Base-by-base conservation (phyloP, 192 early-diverging fungal species). In the Backusella psychrophila region DNA sequence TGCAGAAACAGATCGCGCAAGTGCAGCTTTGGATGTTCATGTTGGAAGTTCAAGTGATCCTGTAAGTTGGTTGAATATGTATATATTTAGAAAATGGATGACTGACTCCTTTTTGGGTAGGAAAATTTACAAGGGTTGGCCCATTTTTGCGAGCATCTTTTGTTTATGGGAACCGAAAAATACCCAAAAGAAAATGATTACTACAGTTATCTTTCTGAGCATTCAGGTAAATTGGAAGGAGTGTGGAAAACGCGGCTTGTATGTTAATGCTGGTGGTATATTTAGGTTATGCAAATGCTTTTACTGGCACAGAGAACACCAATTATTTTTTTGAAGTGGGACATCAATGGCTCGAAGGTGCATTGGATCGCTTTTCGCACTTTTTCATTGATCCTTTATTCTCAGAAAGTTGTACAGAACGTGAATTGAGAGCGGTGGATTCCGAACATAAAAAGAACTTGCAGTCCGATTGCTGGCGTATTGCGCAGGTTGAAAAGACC, bases 361-460 rank as follows among this genome's bases (percentile, higher is more conserved):
- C 87, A 12, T 46, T 89, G 15, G 89, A 89, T 78, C 78, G 85
- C 49, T 86, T 95, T 74, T 83, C 94, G 9, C 93, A 96, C 77
- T 98, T 97, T 80, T 98, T 98, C 80, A 93, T 95, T 31, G 81
- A 87, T 31, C 97, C 97, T 11, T 87, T 94, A 44, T 97, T 97
- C 81, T 84, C 87, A 67, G 89, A 90, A 9, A 88, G 86, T 66
- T 94, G 94, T 81, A 95, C 91, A 6, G 97, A 97, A 26, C 89
- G 97, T 35, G 97, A 98, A 81, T 84, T 97, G 74, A 82, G 85
- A 6, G 97, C 97, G 0, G 95, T 98, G 11, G 96, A 98, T 82
- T 97, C 96, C 8, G 83, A 98, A 74, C 91, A 96, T 84, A 95
- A 96, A 74, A 94, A 94, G 73, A 97, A 97, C 80, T 76, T 96